A percentile compares a stretch with the other conserved stretches of the same genome.
phyloP scores from a whole-genome alignment of 306 rosid genomes.

The Urtica urens region DNA sequence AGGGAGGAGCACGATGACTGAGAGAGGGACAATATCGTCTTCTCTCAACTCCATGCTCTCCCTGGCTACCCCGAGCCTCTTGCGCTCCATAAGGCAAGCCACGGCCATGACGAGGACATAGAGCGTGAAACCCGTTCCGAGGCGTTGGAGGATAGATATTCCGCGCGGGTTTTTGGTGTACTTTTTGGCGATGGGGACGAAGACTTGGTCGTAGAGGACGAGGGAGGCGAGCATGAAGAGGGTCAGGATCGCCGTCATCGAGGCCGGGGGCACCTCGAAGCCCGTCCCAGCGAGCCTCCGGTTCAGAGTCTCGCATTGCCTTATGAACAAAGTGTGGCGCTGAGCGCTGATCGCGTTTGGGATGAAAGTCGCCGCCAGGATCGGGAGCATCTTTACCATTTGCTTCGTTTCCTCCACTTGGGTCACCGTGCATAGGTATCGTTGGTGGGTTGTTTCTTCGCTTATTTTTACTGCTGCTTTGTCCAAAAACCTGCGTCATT shows the following conservation, averaged over 20 bases:
- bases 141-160: conserved; percentile 68
- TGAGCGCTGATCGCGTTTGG: conserved; percentile 46
- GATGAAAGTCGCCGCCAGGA: conserved; percentile 40
- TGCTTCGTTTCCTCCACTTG: conserved; percentile 91
- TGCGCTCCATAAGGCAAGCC: conserved; percentile 43
- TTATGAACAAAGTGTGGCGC: conserved; percentile 41
- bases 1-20: conserved; percentile 65
- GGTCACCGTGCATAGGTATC: conserved; percentile 62
- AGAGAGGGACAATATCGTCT: conserved; percentile 39
- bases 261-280: conserved; percentile 55
- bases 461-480: conserved; percentile 47
- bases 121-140: conserved; percentile 54
- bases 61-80: conserved; percentile 38
- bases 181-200: conserved; percentile 34
- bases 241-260: conserved; percentile 36
- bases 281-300: conserved; percentile 44
- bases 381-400: conserved; percentile 63
- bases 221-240: conserved; percentile 52
- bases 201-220: conserved; percentile 40
- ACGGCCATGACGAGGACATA: conserved; percentile 32
- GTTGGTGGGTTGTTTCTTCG: conserved; percentile 31
- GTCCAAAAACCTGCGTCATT: conserved; percentile 69
- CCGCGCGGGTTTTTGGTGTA: conserved; percentile 77
- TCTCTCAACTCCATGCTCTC: conserved; percentile 19
- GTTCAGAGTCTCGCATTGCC: conserved; percentile 54